A percentile compares a stretch with the other conserved stretches of the same genome.
Conservation (phyloP, 2,329 filamentous ascomycete species). For the Colletotrichum liriopes region DNA sequence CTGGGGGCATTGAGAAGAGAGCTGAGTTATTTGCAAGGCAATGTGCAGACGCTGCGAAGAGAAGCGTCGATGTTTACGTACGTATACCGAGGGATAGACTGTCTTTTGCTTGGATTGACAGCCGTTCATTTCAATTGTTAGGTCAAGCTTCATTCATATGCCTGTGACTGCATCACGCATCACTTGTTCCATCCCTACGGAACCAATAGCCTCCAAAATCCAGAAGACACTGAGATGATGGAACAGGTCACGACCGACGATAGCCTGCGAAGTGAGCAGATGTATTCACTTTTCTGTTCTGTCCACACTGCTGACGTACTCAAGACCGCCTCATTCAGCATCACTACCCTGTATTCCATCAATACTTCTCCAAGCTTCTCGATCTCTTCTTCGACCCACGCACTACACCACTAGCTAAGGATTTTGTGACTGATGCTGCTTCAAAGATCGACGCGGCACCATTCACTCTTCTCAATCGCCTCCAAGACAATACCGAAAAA, state of each 20-base stretch:
- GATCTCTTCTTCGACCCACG: constrained; percentile 69
- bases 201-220: constrained; percentile 70
- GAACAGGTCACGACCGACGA: constrained; percentile 77
- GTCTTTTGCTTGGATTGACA: neutral
- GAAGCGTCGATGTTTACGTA: constrained; percentile 74
- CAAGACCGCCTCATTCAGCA: constrained; percentile 72
- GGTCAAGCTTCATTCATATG: constrained; percentile 72
- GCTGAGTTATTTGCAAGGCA: constrained; percentile 70
- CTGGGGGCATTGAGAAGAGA: constrained; percentile 71
- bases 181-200: constrained; percentile 78
- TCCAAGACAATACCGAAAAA: constrained; percentile 64
- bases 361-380: constrained; percentile 61
- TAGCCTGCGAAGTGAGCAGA: constrained; percentile 74
- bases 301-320: neutral
- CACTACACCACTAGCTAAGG: constrained; percentile 70
- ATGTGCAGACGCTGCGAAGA: constrained; percentile 61
- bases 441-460: constrained; percentile 61
- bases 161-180: constrained; percentile 78
- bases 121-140: neutral
- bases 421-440: constrained; percentile 70
- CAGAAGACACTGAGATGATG: constrained; percentile 76
- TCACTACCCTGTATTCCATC: constrained; percentile 69
- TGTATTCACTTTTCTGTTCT: neutral
- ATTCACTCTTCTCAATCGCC: constrained; percentile 72
- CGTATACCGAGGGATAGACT: constrained; percentile 36